Conservation (phyloP, 1,284 basidiomycete genomes). For the Ganoderma multipileum region DNA sequence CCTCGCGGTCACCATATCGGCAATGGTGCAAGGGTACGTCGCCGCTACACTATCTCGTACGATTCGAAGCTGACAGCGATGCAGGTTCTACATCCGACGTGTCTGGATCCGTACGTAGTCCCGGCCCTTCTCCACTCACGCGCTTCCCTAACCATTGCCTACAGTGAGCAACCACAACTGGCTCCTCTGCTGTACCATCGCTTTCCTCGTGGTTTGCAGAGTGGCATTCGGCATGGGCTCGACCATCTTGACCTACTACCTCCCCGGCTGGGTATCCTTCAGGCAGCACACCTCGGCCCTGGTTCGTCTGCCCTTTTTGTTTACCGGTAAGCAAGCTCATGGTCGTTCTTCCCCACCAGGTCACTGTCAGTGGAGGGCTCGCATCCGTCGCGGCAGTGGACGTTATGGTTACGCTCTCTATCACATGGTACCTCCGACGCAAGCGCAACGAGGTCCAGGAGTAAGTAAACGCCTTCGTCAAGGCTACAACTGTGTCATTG, state of each 20-base stretch:
- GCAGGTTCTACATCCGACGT: constrained; percentile 27
- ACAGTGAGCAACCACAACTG: constrained; percentile 25
- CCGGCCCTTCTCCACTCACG: not conserved
- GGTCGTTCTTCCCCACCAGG: not conserved
- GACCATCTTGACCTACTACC: constrained; percentile 21
- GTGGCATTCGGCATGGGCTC: constrained; percentile 25
- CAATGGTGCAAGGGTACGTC: constrained; percentile 25
- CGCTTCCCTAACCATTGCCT: not conserved
- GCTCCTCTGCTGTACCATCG: constrained; percentile 19
- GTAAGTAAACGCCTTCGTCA: not conserved
- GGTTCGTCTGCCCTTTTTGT: not conserved
- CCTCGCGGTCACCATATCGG: constrained; percentile 20
- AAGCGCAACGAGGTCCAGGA: constrained; percentile 20
- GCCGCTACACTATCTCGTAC: not conserved
- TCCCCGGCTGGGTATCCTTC: constrained; percentile 19
- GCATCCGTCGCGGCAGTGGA: constrained; percentile 24
- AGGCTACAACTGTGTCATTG: not conserved
- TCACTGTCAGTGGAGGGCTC: constrained; percentile 25
- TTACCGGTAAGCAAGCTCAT: not conserved
- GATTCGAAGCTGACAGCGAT: not conserved
- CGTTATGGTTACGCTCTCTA: constrained; percentile 26
- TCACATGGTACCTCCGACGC: constrained; percentile 23
- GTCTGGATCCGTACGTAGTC: constrained; percentile 28
- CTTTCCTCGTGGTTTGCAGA: constrained; percentile 15
- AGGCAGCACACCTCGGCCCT: constrained; percentile 17